phyloP scores from a whole-genome alignment of 2,329 filamentous ascomycete genomes.

The Colletotrichum eleusines region DNA sequence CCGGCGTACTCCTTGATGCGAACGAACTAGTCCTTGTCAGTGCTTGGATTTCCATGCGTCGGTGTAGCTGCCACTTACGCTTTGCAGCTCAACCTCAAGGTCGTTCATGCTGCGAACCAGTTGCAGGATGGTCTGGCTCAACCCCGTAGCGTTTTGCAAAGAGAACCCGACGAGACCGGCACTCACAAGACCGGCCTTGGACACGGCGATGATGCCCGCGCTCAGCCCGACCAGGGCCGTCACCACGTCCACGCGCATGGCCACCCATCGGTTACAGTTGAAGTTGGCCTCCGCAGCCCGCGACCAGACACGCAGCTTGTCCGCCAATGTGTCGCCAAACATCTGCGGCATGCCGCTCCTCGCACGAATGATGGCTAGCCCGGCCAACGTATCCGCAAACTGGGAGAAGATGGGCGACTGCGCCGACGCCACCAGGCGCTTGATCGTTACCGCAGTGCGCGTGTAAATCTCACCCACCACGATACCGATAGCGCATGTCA shows the following conservation, averaged over 20 bases:
- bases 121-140: conserved; percentile 64
- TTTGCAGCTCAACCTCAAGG: conserved; percentile 68
- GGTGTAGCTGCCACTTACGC: conserved; percentile 52
- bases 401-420: conserved; percentile 69
- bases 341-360: conserved; percentile 55
- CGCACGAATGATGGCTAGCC: conserved; percentile 63
- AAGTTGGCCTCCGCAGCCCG: conserved; percentile 62
- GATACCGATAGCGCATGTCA: conserved; percentile 60
- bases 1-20: conserved; percentile 63
- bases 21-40: conserved; percentile 55
- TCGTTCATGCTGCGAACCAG: conserved; percentile 68
- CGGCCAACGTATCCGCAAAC: conserved; percentile 65
- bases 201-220: conserved; percentile 66
- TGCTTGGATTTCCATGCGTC: not conserved
- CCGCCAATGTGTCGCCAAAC: conserved; percentile 63
- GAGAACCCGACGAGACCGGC: conserved; percentile 69
- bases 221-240: conserved; percentile 64
- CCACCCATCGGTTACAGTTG: conserved; percentile 70
- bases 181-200: conserved; percentile 59
- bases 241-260: conserved; percentile 65
- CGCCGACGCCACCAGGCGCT: conserved; percentile 59
- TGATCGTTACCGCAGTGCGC: conserved; percentile 60
- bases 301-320: conserved; percentile 61
- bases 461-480: conserved; percentile 64
- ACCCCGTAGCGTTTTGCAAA: conserved; percentile 65